These are phyloP conservation scores for Fusarium sp. DNA, from an alignment of 2,329 filamentous ascomycete species.

Conservation along the genomic window DNA sequence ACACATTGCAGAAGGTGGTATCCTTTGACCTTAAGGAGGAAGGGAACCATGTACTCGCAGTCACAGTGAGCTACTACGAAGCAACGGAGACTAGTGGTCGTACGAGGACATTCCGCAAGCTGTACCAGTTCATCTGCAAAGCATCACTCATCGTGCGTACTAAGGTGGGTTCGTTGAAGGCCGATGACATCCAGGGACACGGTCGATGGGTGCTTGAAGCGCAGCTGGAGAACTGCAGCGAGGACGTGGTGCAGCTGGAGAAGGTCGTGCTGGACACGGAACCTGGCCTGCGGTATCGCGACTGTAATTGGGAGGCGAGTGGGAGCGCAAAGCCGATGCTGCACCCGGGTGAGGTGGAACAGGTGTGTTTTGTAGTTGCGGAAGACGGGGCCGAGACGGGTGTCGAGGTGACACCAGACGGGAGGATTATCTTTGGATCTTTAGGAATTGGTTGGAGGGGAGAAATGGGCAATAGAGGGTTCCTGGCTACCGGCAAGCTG, in stretches of 20 bases:
- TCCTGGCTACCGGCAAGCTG: constrained; percentile 86
- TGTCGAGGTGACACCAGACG: constrained; percentile 62
- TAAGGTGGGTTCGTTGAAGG: constrained; percentile 75
- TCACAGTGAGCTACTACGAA: constrained; percentile 95
- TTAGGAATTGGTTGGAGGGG: constrained; percentile 89
- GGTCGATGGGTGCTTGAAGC: constrained; percentile 84
- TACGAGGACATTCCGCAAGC: constrained; percentile 88
- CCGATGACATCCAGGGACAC: constrained; percentile 44
- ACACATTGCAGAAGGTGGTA: constrained; percentile 83
- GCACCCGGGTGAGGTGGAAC: constrained; percentile 72
- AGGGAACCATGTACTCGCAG: constrained; percentile 90
- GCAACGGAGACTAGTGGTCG: constrained; percentile 76
- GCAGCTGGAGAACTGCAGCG: constrained; percentile 94
- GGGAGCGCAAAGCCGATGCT: constrained; percentile 64
- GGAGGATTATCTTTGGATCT: constrained; percentile 78
- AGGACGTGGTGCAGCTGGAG: constrained; percentile 84
- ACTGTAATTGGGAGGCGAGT: constrained; percentile 67
- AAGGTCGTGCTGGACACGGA: constrained; percentile 67
- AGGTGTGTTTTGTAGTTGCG: constrained; percentile 71
- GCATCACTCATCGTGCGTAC: constrained; percentile 89
- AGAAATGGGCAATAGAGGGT: constrained; percentile 89
- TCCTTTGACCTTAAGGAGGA: constrained; percentile 92
- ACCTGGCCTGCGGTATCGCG: constrained; percentile 61
- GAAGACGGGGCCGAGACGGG: constrained; percentile 55
- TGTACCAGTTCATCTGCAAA: constrained; percentile 97